phyloP scores from a whole-genome alignment of 192 early-diverging fungal genomes.

The Gaertneriomyces semiglobifer region DNA sequence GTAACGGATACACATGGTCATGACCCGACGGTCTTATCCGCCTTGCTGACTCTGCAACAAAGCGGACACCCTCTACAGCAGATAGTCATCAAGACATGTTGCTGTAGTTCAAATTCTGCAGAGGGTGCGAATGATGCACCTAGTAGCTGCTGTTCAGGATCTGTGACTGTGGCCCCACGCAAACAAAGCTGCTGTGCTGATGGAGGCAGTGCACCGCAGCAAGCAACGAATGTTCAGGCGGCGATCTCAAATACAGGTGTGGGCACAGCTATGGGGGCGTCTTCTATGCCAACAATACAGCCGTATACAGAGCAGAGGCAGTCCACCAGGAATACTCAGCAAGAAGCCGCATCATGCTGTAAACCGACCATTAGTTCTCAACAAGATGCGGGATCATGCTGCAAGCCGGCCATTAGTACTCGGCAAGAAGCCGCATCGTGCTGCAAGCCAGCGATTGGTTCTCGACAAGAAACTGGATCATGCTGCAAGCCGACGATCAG shows the following conservation, averaged over 20 bases:
- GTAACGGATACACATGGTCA: slow-evolving; percentile 15
- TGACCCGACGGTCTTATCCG: slow-evolving; percentile 21
- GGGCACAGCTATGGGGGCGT: not conserved
- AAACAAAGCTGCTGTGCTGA: not conserved
- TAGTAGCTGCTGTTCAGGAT: not conserved
- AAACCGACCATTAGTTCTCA: not conserved
- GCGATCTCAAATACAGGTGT: not conserved
- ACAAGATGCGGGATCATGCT: not conserved
- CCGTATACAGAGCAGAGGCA: not conserved
- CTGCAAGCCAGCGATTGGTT: not conserved
- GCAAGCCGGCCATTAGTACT: not conserved
- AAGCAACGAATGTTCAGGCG: not conserved
- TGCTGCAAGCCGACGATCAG: not conserved
- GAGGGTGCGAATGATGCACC: not conserved
- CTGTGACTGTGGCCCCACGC: not conserved
- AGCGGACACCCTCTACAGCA: slow-evolving; percentile 7
- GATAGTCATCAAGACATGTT: not conserved
- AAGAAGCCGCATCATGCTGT: not conserved
- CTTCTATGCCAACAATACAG: not conserved
- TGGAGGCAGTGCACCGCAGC: not conserved
- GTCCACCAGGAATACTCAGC: not conserved
- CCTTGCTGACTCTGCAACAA: slow-evolving; percentile 24
- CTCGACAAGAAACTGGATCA: not conserved
- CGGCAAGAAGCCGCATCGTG: not conserved
- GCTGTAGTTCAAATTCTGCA: not conserved